phyloP scores from a whole-genome alignment of 352 stramenopile genomes.

The Discostella stelligera region DNA sequence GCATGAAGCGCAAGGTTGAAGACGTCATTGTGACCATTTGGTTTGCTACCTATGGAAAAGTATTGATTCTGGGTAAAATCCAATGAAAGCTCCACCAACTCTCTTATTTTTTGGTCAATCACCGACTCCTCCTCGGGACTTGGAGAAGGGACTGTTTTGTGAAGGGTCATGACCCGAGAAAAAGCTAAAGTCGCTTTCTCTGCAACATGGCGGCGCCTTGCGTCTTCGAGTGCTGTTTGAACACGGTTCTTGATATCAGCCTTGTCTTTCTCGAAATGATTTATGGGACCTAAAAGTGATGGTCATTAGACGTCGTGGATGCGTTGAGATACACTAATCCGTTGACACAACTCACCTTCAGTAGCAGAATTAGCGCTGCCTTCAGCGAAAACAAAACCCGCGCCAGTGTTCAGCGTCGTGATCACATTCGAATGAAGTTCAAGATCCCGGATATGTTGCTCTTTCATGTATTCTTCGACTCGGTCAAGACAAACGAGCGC shows the following conservation, averaged over 20 bases:
- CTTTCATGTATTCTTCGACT: constrained; percentile 42
- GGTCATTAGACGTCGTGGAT: neutral
- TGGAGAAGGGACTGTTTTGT: constrained; percentile 25
- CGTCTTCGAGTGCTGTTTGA: constrained; percentile 18
- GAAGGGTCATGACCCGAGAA: constrained; percentile 33
- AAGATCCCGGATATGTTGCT: constrained; percentile 33
- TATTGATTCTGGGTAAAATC: constrained; percentile 18
- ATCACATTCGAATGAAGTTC: constrained; percentile 32
- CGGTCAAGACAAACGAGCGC: constrained; percentile 38
- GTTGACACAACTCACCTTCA: constrained; percentile 9
- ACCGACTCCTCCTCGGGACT: constrained; percentile 35
- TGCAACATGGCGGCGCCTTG: constrained; percentile 22
- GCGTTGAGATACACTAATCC: constrained; percentile 1
- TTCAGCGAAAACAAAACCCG: constrained; percentile 37
- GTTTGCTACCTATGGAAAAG: neutral
- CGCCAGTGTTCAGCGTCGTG: constrained; percentile 17
- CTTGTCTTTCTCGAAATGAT: constrained; percentile 36
- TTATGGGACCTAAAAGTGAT: constrained; percentile 14
- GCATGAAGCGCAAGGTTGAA: constrained; percentile 36
- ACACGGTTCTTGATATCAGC: constrained; percentile 39
- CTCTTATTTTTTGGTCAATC: constrained; percentile 35
- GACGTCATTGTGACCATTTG: constrained; percentile 19
- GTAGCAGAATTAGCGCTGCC: constrained; percentile 6
- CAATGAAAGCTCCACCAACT: constrained; percentile 32
- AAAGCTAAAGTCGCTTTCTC: constrained; percentile 45